These are phyloP conservation scores for Solanum okadae DNA, from an alignment of 257 asterid genomes.

Conservation along the genomic window DNA sequence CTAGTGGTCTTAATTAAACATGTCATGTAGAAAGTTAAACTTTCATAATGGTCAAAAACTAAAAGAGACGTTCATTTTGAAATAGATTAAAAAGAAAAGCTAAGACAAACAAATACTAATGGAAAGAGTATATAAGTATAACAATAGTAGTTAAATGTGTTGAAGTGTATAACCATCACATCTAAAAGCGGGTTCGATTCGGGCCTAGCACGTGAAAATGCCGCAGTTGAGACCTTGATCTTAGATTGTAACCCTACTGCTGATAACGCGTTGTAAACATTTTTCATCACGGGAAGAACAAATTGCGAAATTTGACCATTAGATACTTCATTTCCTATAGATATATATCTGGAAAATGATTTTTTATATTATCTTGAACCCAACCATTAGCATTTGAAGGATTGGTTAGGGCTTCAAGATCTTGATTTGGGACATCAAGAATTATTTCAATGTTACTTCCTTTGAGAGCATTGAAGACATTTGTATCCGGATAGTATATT, in stretches of 20 bases:
- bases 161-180: no score
- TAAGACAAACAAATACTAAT: no score
- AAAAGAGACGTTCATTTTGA: no score
- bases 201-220: neutral
- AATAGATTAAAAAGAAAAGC: no score
- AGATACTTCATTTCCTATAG: slow-evolving; percentile 33
- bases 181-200: no score
- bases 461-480: slow-evolving; percentile 19
- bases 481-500: slow-evolving; percentile 26
- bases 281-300: slow-evolving; percentile 22
- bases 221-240: slow-evolving; percentile 30
- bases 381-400: slow-evolving; percentile 19
- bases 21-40: no score
- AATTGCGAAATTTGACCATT: neutral
- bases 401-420: slow-evolving; percentile 16
- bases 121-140: no score
- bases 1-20: no score
- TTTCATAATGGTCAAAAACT: no score
- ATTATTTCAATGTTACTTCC: slow-evolving; percentile 26
- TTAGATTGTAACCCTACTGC: neutral
- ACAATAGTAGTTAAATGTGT: no score
- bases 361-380: slow-evolving; percentile 18
- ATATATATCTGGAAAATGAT: slow-evolving; percentile 3
- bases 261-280: slow-evolving; percentile 13
- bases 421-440: slow-evolving; percentile 33